phyloP scores from a whole-genome alignment of 495 filamentous ascomycete species.

The Penicillium antarcticum region DNA sequence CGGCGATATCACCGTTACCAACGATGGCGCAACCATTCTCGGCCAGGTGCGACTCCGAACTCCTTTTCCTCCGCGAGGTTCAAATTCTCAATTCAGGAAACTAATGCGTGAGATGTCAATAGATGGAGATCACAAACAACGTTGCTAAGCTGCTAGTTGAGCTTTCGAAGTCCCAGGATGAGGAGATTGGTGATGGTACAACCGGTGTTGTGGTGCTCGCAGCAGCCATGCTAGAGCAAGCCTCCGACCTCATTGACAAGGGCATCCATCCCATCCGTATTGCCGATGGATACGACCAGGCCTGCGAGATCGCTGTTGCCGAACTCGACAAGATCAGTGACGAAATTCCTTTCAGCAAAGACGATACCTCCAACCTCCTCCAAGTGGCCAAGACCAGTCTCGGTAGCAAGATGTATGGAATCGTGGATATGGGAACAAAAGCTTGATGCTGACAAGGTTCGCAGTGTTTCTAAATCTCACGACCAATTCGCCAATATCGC shows the following conservation, averaged over 20 bases:
- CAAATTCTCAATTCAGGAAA: background rate
- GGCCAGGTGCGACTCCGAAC: conserved; percentile 57
- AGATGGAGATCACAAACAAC: conserved; percentile 99
- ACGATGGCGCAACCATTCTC: conserved; percentile 97
- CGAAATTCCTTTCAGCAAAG: conserved; percentile 74
- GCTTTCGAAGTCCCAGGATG: conserved; percentile 98
- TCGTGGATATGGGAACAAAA: background rate
- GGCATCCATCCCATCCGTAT: conserved; percentile 98
- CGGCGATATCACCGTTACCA: conserved; percentile 98
- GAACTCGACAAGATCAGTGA: conserved; percentile 94
- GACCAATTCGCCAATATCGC: conserved; percentile 98
- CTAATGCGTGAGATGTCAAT: conserved; percentile 14
- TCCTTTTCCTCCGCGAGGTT: conserved; percentile 3
- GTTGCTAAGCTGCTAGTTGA: conserved; percentile 96
- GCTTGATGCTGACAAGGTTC: conserved; percentile 21
- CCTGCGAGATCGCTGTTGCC: conserved; percentile 91
- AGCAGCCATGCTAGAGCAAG: conserved; percentile 91
- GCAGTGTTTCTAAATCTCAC: conserved; percentile 89
- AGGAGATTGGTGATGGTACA: conserved; percentile 98
- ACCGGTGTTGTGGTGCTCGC: conserved; percentile 97
- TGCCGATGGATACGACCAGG: conserved; percentile 95
- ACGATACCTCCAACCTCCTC: conserved; percentile 76
- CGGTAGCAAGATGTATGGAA: conserved; percentile 84
- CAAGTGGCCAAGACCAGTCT: conserved; percentile 95
- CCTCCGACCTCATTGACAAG: conserved; percentile 98